These are phyloP conservation scores for Arabidopsis hybrid DNA, from an alignment of 441 rosid genomes.

Conservation along the genomic window DNA sequence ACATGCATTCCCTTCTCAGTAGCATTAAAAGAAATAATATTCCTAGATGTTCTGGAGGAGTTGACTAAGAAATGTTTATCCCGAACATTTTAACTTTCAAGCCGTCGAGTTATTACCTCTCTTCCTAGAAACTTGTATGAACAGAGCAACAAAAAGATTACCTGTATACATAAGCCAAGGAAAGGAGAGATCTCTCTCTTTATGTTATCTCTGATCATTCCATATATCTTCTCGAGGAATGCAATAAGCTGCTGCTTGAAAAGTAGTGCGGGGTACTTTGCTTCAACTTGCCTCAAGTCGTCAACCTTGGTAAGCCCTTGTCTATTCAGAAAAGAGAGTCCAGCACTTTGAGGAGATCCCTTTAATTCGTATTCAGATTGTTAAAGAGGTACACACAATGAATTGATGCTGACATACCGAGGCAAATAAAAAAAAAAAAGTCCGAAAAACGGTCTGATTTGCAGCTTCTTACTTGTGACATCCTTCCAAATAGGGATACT, in stretches of 20 bases:
- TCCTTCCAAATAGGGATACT: constrained; percentile 96
- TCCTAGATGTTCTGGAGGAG: constrained; percentile 7
- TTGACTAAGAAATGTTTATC: neutral
- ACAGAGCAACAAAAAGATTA: constrained; percentile 40
- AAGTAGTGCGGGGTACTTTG: constrained; percentile 98
- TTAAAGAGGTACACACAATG: constrained; percentile 19
- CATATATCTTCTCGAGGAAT: constrained; percentile 99
- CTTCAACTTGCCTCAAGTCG: constrained; percentile 96
- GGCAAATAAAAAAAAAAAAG: constrained; percentile 3
- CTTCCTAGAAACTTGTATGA: constrained; percentile 11
- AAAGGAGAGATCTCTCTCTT: constrained; percentile 98
- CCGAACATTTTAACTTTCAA: neutral
- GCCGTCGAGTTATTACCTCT: neutral
- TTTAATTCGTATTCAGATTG: constrained; percentile 70
- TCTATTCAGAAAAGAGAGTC: constrained; percentile 83
- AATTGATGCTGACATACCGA: constrained; percentile 6
- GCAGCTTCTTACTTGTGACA: constrained; percentile 85
- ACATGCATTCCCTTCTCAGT: constrained; percentile 13
- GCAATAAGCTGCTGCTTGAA: constrained; percentile 99
- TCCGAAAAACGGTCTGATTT: constrained; percentile 2
- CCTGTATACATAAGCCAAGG: constrained; percentile 99
- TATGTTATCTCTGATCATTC: constrained; percentile 97
- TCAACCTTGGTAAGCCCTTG: constrained; percentile 84
- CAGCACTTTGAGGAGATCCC: constrained; percentile 94
- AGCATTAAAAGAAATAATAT: neutral